Evolutionary conservation across 805 yeast species (phyloP), one percentile per base, ranked within the genome.

Genomic region (Millerago galiae): DNA sequence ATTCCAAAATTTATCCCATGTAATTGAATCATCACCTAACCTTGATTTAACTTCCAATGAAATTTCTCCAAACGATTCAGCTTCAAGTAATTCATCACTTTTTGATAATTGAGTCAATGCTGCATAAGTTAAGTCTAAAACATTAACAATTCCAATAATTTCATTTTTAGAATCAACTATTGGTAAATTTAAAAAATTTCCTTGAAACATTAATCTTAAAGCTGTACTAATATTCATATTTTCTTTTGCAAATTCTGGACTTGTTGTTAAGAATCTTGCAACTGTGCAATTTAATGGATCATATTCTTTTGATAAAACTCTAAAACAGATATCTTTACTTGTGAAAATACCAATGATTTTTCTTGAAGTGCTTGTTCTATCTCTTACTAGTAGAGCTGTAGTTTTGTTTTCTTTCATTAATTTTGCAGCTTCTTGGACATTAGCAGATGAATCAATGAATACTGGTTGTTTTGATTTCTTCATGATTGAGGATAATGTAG

Each of bases 301-400:
- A 29, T 63, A 53, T 4, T 55, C 56, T 35, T 55, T 53, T 1
- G 72, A 66, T 16, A 71, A 44, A 0, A 69, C 74, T 34, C 74
- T 52, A 37, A 62, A 68, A 16, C 67, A 68, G 15, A 70, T 60
- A 52, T 71, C 76, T 48, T 70, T 71, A 35, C 69, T 67, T 1
- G 75, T 71, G 40, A 71, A 58, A 40, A 71, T 71, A 1, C 75
- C 76, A 45, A 71, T 68, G 1, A 69, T 62, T 37, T 61, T 61
- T 38, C 61, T 60, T 9, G 58, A 51, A 11, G 55, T 37, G 14
- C 56, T 44, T 1, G 64, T 54, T 1, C 58, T 56, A 47, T 66
- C 71, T 39, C 62, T 59, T 10, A 71, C 65, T 25, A 71, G 48
- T 1, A 68, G 58, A 1, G 76, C 74, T 1, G 74, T 71, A 1